Evolutionary conservation across 2,329 filamentous ascomycete genomes (phyloP), one percentile per base, ranked within the genome.

Genomic region (Pestalotiopsis sp.): DNA sequence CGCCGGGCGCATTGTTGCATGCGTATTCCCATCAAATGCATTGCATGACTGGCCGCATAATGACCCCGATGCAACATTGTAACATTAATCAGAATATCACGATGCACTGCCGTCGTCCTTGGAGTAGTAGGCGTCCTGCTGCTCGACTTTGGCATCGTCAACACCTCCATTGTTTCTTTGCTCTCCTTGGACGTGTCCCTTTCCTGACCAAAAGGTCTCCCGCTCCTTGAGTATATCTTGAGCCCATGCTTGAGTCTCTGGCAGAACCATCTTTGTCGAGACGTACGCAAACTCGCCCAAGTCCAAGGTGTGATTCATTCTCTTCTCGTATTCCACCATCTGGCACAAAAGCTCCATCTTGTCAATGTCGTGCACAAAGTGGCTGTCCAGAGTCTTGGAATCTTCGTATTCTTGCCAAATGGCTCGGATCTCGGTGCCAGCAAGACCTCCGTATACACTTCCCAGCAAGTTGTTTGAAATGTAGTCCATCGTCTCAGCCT

Each of bases 401-500:
- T 96, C 93, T 81, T 99, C 96, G 77, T 99, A 99, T 81, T 99
- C 96, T 77, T 97, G 91, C 93, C 96, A 99, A 64, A 98, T 87
- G 9, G 86, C 88, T 69, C 91, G 86, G 36, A 99, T 91, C 66
- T 95, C 90, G 66, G 86, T 78, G 3, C 92, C 95, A 0, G 90
- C 86, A 2, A 77, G 71, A 0, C 92, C 93, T n/a, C 91, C 91
- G 56, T 92, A 87, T 6, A 97, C 92, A 9, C 88, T 87, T 9
- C 92, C 92, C 3, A 98, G 86, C 66, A 98, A 82, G 3, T 83
- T 85, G 62, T 87, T 84, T 66, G 92, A 92, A 67, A 98, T 90
- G 82, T 94, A 98, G 76, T 97, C 93, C 94, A 99, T 98, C 0
- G 94, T 97, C 61, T 91, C 88, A 0, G 91, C 87, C 81, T 99